These are phyloP conservation scores for Tricholoma sp. DNA, from an alignment of 768 basidiomycete genomes.

Conservation along the genomic window DNA sequence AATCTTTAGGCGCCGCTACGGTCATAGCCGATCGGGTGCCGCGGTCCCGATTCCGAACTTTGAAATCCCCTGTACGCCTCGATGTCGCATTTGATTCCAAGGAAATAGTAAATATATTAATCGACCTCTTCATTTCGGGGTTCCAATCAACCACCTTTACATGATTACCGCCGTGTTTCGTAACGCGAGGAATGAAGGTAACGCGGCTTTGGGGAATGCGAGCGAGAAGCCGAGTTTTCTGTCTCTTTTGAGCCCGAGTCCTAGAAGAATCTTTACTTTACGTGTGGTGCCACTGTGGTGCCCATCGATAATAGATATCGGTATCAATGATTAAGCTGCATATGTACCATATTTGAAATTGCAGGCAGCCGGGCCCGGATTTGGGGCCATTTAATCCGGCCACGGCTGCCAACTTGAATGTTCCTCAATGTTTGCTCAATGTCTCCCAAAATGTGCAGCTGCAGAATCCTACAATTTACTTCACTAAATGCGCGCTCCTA, in stretches of 20 bases:
- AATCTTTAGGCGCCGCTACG: background rate
- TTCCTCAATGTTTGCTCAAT: too few relatives aligned
- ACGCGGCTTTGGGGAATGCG: background rate
- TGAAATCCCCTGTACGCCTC: too few relatives aligned
- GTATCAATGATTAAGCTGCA: background rate
- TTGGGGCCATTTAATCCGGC: background rate
- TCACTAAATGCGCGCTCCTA: too few relatives aligned
- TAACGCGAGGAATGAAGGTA: background rate
- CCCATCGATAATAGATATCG: background rate
- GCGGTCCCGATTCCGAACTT: too few relatives aligned
- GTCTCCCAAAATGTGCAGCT: too few relatives aligned
- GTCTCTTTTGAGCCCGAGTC: background rate
- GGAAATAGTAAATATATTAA: background rate
- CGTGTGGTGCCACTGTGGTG: too few relatives aligned
- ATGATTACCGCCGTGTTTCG: background rate
- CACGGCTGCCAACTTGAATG: background rate
- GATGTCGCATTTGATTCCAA: background rate
- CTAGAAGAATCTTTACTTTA: background rate
- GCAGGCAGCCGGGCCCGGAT: background rate
- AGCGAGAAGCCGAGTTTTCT: background rate
- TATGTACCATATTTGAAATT: background rate
- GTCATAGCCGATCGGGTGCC: background rate
- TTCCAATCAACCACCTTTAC: background rate
- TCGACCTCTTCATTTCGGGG: background rate
- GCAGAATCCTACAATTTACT: too few relatives aligned